A percentile compares a stretch with the other conserved stretches of the same genome.
Conservation (phyloP, 1,284 basidiomycete genomes). For the Puccinia polysora region DNA sequence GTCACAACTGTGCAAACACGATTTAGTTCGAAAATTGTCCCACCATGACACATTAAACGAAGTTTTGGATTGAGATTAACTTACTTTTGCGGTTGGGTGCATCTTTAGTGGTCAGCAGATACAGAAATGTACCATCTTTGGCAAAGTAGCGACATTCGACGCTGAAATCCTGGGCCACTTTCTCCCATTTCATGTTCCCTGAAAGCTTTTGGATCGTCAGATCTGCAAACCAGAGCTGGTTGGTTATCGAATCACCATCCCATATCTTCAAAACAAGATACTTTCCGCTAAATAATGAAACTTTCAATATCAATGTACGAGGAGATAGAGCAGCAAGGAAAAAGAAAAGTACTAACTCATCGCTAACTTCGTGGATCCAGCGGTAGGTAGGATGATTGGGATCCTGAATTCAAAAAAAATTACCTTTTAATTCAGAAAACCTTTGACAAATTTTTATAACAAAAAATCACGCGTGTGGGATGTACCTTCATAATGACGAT, state of each 20-base stretch:
- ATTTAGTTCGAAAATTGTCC: slow-evolving; percentile 49
- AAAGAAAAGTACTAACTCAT: slow-evolving; percentile 57
- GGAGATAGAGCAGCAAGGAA: background rate
- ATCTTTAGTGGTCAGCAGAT: slow-evolving; percentile 44
- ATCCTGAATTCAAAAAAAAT: too few relatives aligned
- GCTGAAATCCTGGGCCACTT: slow-evolving; percentile 64
- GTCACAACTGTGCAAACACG: slow-evolving; percentile 65
- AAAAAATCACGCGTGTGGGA: background rate
- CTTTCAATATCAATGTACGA: background rate
- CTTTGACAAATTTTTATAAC: too few relatives aligned
- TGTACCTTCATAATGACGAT: slow-evolving; percentile 11
- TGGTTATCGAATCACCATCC: slow-evolving; percentile 66
- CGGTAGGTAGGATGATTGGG: slow-evolving; percentile 62
- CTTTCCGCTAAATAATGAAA: slow-evolving; percentile 48
- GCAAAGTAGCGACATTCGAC: slow-evolving; percentile 57
- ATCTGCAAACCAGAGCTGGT: slow-evolving; percentile 68
- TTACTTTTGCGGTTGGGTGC: slow-evolving; percentile 40
- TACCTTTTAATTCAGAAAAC: too few relatives aligned
- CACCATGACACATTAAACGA: slow-evolving; percentile 53
- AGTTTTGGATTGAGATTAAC: slow-evolving; percentile 54
- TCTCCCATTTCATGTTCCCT: slow-evolving; percentile 65
- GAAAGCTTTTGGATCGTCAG: slow-evolving; percentile 61
- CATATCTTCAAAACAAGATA: slow-evolving; percentile 62
- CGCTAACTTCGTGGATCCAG: slow-evolving; percentile 60
- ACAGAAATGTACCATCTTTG: slow-evolving; percentile 46